Conservation (phyloP, 495 filamentous ascomycete species). For the Penicillium arizonense region DNA sequence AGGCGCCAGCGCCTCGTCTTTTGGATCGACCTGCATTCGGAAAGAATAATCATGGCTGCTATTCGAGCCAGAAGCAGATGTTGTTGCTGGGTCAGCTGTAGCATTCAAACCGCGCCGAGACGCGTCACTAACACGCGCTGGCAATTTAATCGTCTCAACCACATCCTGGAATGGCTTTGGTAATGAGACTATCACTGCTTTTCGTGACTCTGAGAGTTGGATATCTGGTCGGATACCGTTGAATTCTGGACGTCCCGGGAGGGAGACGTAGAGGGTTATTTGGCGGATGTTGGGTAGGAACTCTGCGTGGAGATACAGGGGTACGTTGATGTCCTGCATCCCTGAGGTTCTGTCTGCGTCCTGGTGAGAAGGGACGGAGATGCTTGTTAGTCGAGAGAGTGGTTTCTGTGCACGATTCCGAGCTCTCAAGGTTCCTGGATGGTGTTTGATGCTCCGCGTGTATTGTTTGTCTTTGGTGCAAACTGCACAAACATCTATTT, state of each 20-base stretch:
- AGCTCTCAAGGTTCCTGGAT: too few relatives aligned
- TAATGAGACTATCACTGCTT: conserved; percentile 35
- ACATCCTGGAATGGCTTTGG: conserved; percentile 47
- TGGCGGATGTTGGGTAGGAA: conserved; percentile 83
- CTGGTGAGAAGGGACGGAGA: too few relatives aligned
- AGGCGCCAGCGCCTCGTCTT: conserved; percentile 22
- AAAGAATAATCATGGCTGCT: conserved; percentile 50
- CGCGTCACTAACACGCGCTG: conserved; percentile 53
- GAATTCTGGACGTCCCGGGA: conserved; percentile 48
- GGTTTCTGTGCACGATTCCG: too few relatives aligned
- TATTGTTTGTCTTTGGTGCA: not conserved
- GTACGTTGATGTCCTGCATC: conserved; percentile 3
- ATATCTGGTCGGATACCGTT: conserved; percentile 30
- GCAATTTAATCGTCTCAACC: conserved; percentile 60
- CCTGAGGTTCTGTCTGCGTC: not conserved
- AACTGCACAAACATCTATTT: conserved; percentile 2
- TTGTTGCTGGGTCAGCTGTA: not conserved
- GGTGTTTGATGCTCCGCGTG: not conserved
- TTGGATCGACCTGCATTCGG: conserved; percentile 62
- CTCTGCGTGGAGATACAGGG: conserved; percentile 74
- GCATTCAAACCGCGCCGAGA: conserved; percentile 21
- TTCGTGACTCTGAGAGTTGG: conserved; percentile 40
- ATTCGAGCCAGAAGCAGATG: not conserved
- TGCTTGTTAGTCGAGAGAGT: too few relatives aligned
- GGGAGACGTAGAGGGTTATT: conserved; percentile 69